phyloP scores from a whole-genome alignment of 2,329 filamentous ascomycete genomes.

The Elsinoe perseae region DNA sequence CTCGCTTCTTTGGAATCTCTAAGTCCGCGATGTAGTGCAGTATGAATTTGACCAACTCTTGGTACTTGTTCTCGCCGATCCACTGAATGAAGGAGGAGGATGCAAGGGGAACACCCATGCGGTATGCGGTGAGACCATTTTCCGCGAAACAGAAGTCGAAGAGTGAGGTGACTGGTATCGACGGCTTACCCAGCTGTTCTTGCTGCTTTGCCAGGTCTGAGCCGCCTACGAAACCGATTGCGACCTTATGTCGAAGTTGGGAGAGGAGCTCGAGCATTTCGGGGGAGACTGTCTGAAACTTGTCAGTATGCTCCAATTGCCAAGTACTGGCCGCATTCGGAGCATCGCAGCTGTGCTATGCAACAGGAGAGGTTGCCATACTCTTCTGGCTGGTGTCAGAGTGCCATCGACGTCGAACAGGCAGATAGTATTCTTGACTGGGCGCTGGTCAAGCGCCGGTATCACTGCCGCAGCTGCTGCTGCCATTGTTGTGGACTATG shows the following conservation, averaged over 20 bases:
- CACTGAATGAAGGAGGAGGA: slow-evolving; percentile 83
- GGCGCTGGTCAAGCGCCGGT: slow-evolving; percentile 72
- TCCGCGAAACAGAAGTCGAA: slow-evolving; percentile 98
- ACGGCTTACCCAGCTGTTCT: slow-evolving; percentile 74
- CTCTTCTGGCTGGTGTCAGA: slow-evolving; percentile 71
- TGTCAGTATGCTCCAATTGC: neutral
- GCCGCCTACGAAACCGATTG: slow-evolving; percentile 88
- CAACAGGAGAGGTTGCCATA: no score
- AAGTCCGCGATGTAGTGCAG: slow-evolving; percentile 79
- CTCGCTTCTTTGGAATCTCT: slow-evolving; percentile 73
- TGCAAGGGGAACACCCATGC: slow-evolving; percentile 66
- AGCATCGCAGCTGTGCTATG: no score
- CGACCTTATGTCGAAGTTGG: slow-evolving; percentile 73
- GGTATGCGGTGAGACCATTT: slow-evolving; percentile 89
- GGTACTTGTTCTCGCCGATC: slow-evolving; percentile 81
- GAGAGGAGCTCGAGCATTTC: slow-evolving; percentile 79
- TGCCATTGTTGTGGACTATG: slow-evolving; percentile 22
- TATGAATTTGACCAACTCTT: slow-evolving; percentile 66
- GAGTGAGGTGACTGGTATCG: slow-evolving; percentile 65
- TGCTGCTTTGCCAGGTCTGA: slow-evolving; percentile 90
- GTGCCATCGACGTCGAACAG: slow-evolving; percentile 97
- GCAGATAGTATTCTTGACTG: slow-evolving; percentile 84
- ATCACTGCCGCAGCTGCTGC: slow-evolving; percentile 44
- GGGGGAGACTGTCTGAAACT: slow-evolving; percentile 55
- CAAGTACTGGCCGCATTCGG: neutral